Conservation (phyloP, 2,329 filamentous ascomycete genomes). For the Beauveria sp. region DNA sequence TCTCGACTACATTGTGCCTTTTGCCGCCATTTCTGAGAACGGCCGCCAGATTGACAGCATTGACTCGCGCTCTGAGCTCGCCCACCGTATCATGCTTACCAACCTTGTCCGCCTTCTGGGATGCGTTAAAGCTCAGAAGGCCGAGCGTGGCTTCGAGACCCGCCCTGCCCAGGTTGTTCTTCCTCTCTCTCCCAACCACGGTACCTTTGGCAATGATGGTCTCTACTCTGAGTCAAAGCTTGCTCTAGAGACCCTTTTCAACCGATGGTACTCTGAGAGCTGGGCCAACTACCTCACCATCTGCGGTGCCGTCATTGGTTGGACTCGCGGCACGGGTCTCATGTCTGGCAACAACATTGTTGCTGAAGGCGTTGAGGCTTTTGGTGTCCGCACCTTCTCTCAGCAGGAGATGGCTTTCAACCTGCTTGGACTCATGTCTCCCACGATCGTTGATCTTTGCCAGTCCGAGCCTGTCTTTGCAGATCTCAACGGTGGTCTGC, state of each 20-base stretch:
- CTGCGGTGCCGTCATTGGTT: slow-evolving; percentile 96
- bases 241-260: slow-evolving; percentile 93
- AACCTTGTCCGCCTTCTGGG: slow-evolving; percentile 90
- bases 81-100: slow-evolving; percentile 98
- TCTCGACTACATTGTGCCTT: slow-evolving; percentile 90
- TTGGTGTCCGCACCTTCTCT: slow-evolving; percentile 95
- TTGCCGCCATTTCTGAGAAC: slow-evolving; percentile 95
- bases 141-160: slow-evolving; percentile 81
- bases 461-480: slow-evolving; percentile 94
- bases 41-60: slow-evolving; percentile 95
- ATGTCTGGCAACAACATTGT: slow-evolving; percentile 98
- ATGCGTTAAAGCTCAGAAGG: slow-evolving; percentile 84
- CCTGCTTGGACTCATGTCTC: slow-evolving; percentile 89
- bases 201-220: slow-evolving; percentile 95
- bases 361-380: slow-evolving; percentile 91
- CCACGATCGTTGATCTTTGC: slow-evolving; percentile 88
- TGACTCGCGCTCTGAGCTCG: slow-evolving; percentile 95
- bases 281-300: slow-evolving; percentile 98
- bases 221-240: slow-evolving; percentile 98
- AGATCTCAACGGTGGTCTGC: slow-evolving; percentile 92
- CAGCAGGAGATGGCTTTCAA: slow-evolving; percentile 99
- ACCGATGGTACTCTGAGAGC: slow-evolving; percentile 94
- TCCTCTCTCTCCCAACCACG: slow-evolving; percentile 94
- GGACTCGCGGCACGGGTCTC: slow-evolving; percentile 95
- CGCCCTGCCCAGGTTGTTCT: slow-evolving; percentile 94